Conservation (phyloP, 495 filamentous ascomycete species). For the Copromyces sp. region DNA sequence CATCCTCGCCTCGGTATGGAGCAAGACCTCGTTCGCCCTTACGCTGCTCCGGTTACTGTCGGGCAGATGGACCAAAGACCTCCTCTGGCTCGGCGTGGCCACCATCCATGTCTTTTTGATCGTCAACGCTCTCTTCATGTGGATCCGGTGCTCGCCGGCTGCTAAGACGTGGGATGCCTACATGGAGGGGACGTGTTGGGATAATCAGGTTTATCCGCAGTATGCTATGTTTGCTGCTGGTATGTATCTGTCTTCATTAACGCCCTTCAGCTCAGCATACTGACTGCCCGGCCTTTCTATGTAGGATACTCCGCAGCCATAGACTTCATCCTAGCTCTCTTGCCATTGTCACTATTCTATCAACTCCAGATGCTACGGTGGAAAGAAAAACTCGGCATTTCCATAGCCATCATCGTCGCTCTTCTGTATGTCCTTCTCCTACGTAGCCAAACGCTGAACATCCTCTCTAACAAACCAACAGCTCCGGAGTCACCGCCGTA, state of each 20-base stretch:
- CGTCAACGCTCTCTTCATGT: slow-evolving; percentile 25
- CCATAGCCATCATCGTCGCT: slow-evolving; percentile 32
- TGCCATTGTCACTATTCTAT: slow-evolving; percentile 26
- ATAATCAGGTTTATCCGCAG: slow-evolving; percentile 2
- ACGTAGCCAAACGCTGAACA: too few relatives aligned
- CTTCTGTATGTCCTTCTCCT: slow-evolving; percentile 21
- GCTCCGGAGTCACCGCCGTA: slow-evolving; percentile 20
- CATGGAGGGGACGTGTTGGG: slow-evolving; percentile 27
- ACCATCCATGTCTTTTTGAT: slow-evolving; percentile 25
- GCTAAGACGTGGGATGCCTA: slow-evolving; percentile 21
- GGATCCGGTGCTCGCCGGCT: slow-evolving; percentile 24
- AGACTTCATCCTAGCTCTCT: slow-evolving; percentile 26
- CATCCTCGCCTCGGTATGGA: slow-evolving; percentile 24
- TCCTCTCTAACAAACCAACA: not conserved
- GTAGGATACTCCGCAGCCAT: slow-evolving; percentile 26
- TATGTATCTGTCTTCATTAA: not conserved
- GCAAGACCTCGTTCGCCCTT: slow-evolving; percentile 29
- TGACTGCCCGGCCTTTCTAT: too few relatives aligned
- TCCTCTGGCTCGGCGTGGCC: slow-evolving; percentile 23
- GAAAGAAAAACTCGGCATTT: slow-evolving; percentile 28
- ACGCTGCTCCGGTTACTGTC: slow-evolving; percentile 22
- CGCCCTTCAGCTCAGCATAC: too few relatives aligned
- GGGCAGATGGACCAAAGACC: slow-evolving; percentile 1
- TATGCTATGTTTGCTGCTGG: slow-evolving; percentile 21
- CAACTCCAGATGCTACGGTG: slow-evolving; percentile 22